Conservation (phyloP, 768 basidiomycete genomes). For the Chalciporus chontae region DNA sequence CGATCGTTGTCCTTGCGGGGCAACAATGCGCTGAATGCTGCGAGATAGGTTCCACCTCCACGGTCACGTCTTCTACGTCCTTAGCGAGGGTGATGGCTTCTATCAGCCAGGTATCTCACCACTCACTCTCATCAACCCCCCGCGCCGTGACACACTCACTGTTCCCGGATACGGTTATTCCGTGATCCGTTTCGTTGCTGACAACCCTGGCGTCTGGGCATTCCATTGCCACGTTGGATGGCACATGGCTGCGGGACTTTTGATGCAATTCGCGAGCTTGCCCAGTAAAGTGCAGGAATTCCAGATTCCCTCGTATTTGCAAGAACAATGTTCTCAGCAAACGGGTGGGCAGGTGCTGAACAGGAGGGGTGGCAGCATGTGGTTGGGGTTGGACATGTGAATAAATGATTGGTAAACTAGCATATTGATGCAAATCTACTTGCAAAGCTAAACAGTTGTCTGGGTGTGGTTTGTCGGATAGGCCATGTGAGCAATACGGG, state of each 20-base stretch:
- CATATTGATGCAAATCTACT: no score
- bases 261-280: constrained; percentile 40
- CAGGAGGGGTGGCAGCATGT: constrained; percentile 17
- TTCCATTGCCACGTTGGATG: constrained; percentile 43
- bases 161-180: constrained; percentile 38
- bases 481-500: no score
- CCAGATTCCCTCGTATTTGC: constrained; percentile 32
- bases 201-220: constrained; percentile 45
- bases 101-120: constrained; percentile 27
- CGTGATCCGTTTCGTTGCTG: constrained; percentile 38
- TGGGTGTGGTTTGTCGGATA: no score
- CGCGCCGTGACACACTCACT: constrained; percentile 40
- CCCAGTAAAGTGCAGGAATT: constrained; percentile 34
- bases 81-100: constrained; percentile 34
- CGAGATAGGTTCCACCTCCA: constrained; percentile 36
- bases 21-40: background rate
- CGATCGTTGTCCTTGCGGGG: background rate
- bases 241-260: constrained; percentile 39
- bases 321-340: constrained; percentile 34
- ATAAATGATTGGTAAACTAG: background rate
- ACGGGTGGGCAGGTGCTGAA: constrained; percentile 18
- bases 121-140: constrained; percentile 35
- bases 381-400: constrained; percentile 19
- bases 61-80: constrained; percentile 34
- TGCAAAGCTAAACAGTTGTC: no score